These are phyloP conservation scores for Erodium trifolium DNA, from an alignment of 441 rosid genomes.

Conservation along the genomic window DNA sequence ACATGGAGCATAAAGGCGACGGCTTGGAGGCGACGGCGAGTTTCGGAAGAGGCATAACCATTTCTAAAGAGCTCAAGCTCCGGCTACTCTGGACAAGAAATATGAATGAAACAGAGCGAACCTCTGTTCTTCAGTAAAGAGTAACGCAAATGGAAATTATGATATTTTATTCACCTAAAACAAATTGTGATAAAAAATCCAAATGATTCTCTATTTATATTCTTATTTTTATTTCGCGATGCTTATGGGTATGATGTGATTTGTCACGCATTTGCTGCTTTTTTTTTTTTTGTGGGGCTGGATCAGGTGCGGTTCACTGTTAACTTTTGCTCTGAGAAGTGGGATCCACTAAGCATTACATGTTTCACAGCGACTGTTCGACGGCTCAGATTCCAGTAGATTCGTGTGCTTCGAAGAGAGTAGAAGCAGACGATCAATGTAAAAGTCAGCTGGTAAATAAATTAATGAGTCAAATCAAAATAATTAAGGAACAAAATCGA, in stretches of 20 bases:
- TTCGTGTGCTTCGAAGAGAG: no score
- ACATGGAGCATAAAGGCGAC: constrained; percentile 39
- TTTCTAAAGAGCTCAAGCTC: no score
- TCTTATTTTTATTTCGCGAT: neutral
- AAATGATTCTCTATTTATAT: neutral
- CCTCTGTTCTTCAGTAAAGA: neutral
- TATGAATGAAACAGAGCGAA: neutral
- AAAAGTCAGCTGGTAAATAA: no score
- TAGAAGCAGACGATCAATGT: neutral
- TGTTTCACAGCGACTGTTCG: neutral
- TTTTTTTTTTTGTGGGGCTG: neutral
- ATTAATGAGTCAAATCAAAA: neutral
- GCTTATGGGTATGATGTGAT: neutral
- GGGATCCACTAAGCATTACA: neutral
- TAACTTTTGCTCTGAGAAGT: no score
- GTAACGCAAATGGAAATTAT: no score
- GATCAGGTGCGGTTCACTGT: neutral
- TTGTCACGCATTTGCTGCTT: neutral
- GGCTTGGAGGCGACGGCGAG: constrained; percentile 26
- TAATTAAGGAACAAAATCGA: neutral
- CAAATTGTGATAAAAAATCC: no score
- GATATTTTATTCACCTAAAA: no score
- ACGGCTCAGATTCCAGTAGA: no score
- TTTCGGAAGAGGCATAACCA: neutral
- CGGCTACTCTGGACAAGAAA: no score